Conservation (phyloP, 768 basidiomycete genomes). For the Suillus subalutaceus region DNA sequence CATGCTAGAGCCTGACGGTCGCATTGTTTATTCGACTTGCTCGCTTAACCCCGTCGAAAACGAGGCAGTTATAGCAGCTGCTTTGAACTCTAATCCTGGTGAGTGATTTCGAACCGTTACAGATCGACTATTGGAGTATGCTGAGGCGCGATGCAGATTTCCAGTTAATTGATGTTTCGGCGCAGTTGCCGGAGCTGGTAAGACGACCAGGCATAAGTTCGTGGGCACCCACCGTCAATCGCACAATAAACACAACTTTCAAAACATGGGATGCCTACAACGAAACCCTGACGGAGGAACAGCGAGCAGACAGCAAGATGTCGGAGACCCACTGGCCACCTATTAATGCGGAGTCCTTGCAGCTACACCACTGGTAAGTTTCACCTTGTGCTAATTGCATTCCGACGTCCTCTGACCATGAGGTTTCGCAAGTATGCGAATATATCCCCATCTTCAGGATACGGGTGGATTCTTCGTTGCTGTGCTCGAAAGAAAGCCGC, state of each 20-base stretch:
- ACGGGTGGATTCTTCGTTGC: slow-evolving; percentile 99
- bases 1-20: slow-evolving; percentile 77
- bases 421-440: slow-evolving; percentile 61
- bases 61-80: slow-evolving; percentile 91
- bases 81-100: slow-evolving; percentile 74
- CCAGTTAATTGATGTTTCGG: slow-evolving; percentile 77
- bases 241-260: slow-evolving; percentile 51
- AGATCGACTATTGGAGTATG: neutral
- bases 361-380: slow-evolving; percentile 74
- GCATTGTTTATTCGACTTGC: slow-evolving; percentile 97
- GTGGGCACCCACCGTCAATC: slow-evolving; percentile 79
- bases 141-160: slow-evolving; percentile 51
- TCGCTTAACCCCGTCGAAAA: slow-evolving; percentile 97
- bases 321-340: slow-evolving; percentile 82
- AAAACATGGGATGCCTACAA: slow-evolving; percentile 65
- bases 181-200: slow-evolving; percentile 68
- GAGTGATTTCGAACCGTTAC: slow-evolving; percentile 17
- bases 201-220: slow-evolving; percentile 73
- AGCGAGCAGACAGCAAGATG: slow-evolving; percentile 61
- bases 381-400: neutral
- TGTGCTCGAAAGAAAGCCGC: slow-evolving; percentile 62
- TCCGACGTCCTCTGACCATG: neutral
- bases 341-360: slow-evolving; percentile 55
- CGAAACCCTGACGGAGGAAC: slow-evolving; percentile 48
- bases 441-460: slow-evolving; percentile 95